Conservation (phyloP, 1,139 yeast genomes). For the Nakaseomyces bracarensis region DNA sequence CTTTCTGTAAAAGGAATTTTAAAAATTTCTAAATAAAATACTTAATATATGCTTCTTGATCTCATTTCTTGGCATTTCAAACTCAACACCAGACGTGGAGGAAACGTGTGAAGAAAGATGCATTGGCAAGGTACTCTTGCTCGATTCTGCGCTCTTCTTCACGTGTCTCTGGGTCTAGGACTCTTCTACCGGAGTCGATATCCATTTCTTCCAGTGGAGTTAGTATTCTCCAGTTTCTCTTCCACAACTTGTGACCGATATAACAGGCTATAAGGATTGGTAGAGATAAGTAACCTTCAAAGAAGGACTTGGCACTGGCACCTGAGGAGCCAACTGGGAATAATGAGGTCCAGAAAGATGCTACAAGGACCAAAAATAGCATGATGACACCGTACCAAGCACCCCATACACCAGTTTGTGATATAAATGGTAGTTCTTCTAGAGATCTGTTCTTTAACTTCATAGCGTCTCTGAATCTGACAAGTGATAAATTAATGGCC, state of each 20-base stretch:
- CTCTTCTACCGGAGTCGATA: constrained; percentile 63
- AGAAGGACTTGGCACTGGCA: constrained; percentile 53
- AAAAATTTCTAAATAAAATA: neutral
- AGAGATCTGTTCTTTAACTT: constrained; percentile 43
- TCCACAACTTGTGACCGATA: constrained; percentile 49
- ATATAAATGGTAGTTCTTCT: constrained; percentile 45
- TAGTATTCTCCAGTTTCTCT: constrained; percentile 43
- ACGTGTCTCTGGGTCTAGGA: constrained; percentile 53
- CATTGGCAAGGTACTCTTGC: constrained; percentile 42
- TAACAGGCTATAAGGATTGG: constrained; percentile 54
- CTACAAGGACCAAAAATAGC: constrained; percentile 44
- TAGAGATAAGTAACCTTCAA: constrained; percentile 53
- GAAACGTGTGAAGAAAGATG: constrained; percentile 45
- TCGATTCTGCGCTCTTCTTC: constrained; percentile 61
- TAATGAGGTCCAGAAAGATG: constrained; percentile 64
- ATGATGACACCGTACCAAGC: constrained; percentile 44
- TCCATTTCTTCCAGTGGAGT: constrained; percentile 49
- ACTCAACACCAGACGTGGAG: constrained; percentile 48
- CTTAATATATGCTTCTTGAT: neutral
- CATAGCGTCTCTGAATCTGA: constrained; percentile 58
- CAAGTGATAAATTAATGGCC: constrained; percentile 49
- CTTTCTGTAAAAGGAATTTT: neutral
- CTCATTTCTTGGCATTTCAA: constrained; percentile 8
- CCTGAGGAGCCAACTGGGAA: constrained; percentile 48
- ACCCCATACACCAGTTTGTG: constrained; percentile 49